A percentile compares a stretch with the other conserved stretches of the same genome.
These are phyloP conservation scores for Juncus effusus DNA, from an alignment of 176 grass and related monocot species.

Conservation along the genomic window DNA sequence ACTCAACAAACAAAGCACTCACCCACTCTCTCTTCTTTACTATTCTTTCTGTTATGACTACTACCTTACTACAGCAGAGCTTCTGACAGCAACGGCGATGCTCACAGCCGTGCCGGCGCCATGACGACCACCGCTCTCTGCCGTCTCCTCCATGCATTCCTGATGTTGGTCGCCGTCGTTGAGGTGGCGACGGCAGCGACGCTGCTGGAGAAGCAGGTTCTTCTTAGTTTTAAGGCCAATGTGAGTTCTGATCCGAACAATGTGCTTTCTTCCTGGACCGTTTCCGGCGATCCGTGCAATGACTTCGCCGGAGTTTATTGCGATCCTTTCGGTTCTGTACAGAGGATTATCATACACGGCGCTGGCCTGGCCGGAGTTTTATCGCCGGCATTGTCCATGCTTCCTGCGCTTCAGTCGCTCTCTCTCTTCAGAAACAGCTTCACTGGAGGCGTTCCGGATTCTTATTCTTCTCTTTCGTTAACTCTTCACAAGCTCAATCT, in stretches of 20 bases:
- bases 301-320: conserved; percentile 54
- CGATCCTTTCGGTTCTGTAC: conserved; percentile 43
- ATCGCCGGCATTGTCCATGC: conserved; percentile 44
- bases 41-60: background rate
- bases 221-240: conserved; percentile 75
- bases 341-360: conserved; percentile 65
- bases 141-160: conserved; percentile 17
- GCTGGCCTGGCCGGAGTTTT: conserved; percentile 35
- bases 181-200: conserved; percentile 37
- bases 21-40: conserved; percentile 27
- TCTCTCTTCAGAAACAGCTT: conserved; percentile 80
- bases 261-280: conserved; percentile 50
- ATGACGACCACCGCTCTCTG: conserved; percentile 42
- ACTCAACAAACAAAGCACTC: background rate
- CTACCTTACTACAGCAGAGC: conserved; percentile 2
- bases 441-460: conserved; percentile 41
- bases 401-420: conserved; percentile 57
- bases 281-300: conserved; percentile 45
- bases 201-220: conserved; percentile 46
- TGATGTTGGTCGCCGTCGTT: conserved; percentile 22
- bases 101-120: conserved; percentile 9
- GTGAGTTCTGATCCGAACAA: conserved; percentile 57
- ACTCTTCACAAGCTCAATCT: conserved; percentile 94
- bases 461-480: conserved; percentile 26
- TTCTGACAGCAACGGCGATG: background rate